Evolutionary conservation across 2,329 filamentous ascomycete genomes (phyloP).

Genomic region (Paramyrothecium roridum): DNA sequence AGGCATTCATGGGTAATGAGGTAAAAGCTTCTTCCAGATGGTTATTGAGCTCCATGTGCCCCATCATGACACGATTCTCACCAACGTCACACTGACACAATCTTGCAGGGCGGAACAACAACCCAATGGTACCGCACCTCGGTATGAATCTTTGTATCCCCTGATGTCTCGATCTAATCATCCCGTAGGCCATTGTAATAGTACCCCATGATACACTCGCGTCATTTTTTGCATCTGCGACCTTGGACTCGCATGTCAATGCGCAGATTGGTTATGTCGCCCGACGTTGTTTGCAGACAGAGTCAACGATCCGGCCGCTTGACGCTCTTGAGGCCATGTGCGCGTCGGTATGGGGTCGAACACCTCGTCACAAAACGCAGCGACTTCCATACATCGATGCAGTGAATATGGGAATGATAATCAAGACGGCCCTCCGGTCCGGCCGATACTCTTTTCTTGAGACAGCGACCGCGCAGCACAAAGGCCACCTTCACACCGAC

Average conservation of each 20-base stretch:
- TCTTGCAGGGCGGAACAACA: slow-evolving; percentile 11
- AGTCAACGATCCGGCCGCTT: slow-evolving; percentile 1
- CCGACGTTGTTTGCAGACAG: slow-evolving; percentile 3
- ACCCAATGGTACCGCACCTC: slow-evolving; percentile 19
- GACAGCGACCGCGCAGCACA: no score
- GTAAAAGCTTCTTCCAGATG: no score
- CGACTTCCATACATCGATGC: no score
- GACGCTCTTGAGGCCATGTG: slow-evolving; percentile 4
- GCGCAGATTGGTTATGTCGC: slow-evolving; percentile 8
- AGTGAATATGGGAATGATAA: no score
- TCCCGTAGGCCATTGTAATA: slow-evolving; percentile 13
- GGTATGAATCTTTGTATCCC: slow-evolving; percentile 5
- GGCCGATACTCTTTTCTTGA: no score
- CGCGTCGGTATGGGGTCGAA: neutral
- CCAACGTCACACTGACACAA: neutral
- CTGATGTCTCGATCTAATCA: neutral
- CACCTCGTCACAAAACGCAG: no score
- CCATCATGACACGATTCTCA: no score
- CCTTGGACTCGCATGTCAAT: neutral
- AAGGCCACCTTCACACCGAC: no score
- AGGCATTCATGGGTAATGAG: slow-evolving; percentile 21
- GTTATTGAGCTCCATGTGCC: no score
- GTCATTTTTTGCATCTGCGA: slow-evolving; percentile 5
- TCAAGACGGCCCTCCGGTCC: no score
- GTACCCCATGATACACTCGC: slow-evolving; percentile 12